A percentile compares a stretch with the other conserved stretches of the same genome.
phyloP scores from a whole-genome alignment of 495 filamentous ascomycete genomes.

The Talaromyces nanjingensis region DNA sequence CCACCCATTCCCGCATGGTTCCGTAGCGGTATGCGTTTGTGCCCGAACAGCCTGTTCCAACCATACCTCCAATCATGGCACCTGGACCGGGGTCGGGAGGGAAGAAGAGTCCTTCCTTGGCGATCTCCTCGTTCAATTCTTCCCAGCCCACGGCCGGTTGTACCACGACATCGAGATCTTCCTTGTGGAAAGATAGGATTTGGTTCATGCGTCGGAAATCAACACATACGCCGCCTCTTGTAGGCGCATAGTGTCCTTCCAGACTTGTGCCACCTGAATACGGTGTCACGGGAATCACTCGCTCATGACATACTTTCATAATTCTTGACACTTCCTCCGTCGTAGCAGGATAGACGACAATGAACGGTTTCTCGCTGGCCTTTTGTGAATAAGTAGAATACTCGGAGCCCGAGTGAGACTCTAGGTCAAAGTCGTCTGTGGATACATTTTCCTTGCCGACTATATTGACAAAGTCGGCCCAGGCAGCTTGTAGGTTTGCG shows the following conservation, averaged over 20 bases:
- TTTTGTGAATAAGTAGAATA: conserved; percentile 75
- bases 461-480: conserved; percentile 82
- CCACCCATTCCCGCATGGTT: conserved; percentile 65
- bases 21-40: conserved; percentile 64
- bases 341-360: conserved; percentile 43
- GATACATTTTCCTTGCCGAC: conserved; percentile 82
- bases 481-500: conserved; percentile 82
- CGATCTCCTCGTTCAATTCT: conserved; percentile 50
- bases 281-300: conserved; percentile 55
- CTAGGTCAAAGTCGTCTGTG: conserved; percentile 59
- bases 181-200: conserved; percentile 47
- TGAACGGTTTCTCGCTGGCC: conserved; percentile 35
- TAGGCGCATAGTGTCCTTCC: conserved; percentile 57
- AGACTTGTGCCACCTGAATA: conserved; percentile 59
- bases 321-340: conserved; percentile 52
- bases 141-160: conserved; percentile 63
- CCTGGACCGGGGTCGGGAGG: conserved; percentile 62
- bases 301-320: conserved; percentile 56
- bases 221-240: conserved; percentile 54
- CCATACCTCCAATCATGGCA: conserved; percentile 64
- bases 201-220: conserved; percentile 60
- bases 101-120: conserved; percentile 53
- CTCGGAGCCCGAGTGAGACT: conserved; percentile 71
- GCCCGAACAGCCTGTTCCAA: conserved; percentile 58
- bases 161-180: conserved; percentile 59